Evolutionary conservation across 176 grass and related monocot genomes (phyloP).

Genomic region (Ampelocalamus luodianensis): DNA sequence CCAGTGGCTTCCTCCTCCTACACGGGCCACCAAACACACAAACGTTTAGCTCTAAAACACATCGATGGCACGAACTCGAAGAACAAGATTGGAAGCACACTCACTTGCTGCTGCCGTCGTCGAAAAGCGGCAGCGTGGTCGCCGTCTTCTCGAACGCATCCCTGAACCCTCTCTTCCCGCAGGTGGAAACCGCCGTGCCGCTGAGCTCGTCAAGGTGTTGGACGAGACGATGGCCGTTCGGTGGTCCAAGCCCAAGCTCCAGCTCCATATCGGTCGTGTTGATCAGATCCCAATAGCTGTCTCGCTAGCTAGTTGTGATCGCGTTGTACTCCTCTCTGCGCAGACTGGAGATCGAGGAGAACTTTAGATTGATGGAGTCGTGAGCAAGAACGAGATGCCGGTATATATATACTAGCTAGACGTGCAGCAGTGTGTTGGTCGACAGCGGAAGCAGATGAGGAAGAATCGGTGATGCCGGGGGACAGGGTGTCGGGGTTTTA

Average conservation of each 20-base stretch:
- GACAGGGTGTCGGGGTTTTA: constrained; percentile 64
- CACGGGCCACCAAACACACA: background rate
- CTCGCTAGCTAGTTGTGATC: background rate
- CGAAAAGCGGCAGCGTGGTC: constrained; percentile 72
- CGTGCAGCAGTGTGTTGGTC: constrained; percentile 18
- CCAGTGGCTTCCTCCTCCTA: constrained; percentile 45
- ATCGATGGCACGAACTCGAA: background rate
- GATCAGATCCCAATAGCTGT: background rate
- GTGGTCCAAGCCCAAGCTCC: constrained; percentile 80
- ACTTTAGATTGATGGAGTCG: background rate
- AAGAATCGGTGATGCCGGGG: constrained; percentile 28
- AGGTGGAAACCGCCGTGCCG: background rate
- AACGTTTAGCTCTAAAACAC: background rate
- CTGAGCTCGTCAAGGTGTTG: background rate
- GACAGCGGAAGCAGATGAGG: constrained; percentile 24
- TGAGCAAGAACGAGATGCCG: constrained; percentile 32
- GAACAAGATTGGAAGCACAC: background rate
- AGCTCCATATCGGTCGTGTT: constrained; percentile 63
- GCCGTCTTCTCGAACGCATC: constrained; percentile 41
- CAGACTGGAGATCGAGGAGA: constrained; percentile 14
- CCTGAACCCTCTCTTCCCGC: constrained; percentile 62
- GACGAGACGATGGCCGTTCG: constrained; percentile 21
- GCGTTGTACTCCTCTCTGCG: background rate
- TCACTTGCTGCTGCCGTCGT: constrained; percentile 48
- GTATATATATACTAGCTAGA: background rate